A percentile compares a stretch with the other conserved stretches of the same genome.
These are phyloP conservation scores for Phytophthora rubi DNA, from an alignment of 352 stramenopile genomes.

Conservation along the genomic window DNA sequence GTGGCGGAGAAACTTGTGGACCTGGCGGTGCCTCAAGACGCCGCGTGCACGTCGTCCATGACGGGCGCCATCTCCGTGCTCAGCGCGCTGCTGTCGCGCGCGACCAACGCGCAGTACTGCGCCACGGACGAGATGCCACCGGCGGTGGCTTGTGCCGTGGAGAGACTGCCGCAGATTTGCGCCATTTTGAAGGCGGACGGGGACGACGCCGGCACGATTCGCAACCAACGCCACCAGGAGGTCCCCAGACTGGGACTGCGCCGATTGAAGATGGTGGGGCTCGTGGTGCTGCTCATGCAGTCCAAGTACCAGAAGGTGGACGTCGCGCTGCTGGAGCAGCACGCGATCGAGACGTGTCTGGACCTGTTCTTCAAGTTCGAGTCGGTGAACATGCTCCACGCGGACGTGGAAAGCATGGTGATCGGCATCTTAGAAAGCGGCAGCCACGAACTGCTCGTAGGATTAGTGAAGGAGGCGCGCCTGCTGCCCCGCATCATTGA, in stretches of 20 bases:
- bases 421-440: conserved; percentile 85
- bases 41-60: conserved; percentile 73
- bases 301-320: conserved; percentile 87
- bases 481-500: conserved; percentile 79
- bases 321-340: conserved; percentile 62
- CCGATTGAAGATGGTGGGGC: conserved; percentile 81
- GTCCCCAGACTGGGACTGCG: conserved; percentile 77
- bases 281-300: conserved; percentile 83
- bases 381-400: conserved; percentile 88
- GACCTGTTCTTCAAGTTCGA: conserved; percentile 91
- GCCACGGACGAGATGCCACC: conserved; percentile 67
- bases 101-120: conserved; percentile 81
- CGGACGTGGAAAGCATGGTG: conserved; percentile 87
- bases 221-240: conserved; percentile 78
- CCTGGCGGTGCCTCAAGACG: conserved; percentile 52
- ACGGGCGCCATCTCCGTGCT: conserved; percentile 80
- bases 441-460: conserved; percentile 72
- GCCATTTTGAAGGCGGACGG: conserved; percentile 65
- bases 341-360: conserved; percentile 77
- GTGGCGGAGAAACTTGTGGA: conserved; percentile 74
- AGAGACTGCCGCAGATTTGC: conserved; percentile 69
- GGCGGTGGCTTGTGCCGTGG: conserved; percentile 60
- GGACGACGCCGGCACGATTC: conserved; percentile 68
- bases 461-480: conserved; percentile 78
- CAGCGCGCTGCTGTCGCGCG: conserved; percentile 74